A percentile compares a stretch with the other conserved stretches of the same genome.
Evolutionary conservation across 768 basidiomycete genomes (phyloP).

Genomic region (Lentinula lateritia): DNA sequence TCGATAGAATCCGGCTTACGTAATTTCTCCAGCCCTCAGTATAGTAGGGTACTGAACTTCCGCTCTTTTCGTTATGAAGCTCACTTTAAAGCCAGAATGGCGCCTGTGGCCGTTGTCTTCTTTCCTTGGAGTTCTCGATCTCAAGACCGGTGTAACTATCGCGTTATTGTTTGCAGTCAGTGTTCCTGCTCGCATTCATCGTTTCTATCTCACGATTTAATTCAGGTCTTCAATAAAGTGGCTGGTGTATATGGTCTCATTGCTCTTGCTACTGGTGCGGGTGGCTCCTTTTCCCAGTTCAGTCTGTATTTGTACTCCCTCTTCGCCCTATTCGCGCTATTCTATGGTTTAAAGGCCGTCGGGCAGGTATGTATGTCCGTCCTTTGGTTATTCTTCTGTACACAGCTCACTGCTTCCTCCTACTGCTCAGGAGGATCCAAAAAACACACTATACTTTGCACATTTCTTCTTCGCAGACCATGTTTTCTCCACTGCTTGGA

Average conservation of each 20-base stretch:
- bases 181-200: conserved; percentile 10
- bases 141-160: conserved; percentile 90
- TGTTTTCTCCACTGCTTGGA: conserved; percentile 84
- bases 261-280: conserved; percentile 83
- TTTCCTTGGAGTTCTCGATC: conserved; percentile 82
- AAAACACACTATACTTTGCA: conserved; percentile 80
- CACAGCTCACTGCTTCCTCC: conserved; percentile 12
- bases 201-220: neutral
- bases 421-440: conserved; percentile 75
- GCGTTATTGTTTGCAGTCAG: conserved; percentile 86
- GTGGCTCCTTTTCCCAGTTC: conserved; percentile 90
- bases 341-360: conserved; percentile 86
- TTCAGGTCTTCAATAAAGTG: conserved; percentile 89
- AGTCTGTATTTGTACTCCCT: conserved; percentile 93
- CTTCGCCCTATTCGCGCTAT: conserved; percentile 68
- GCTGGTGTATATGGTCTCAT: conserved; percentile 96
- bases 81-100: conserved; percentile 80
- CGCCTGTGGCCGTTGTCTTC: conserved; percentile 77
- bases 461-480: conserved; percentile 93
- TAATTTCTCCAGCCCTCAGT: too few relatives aligned
- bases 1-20: too few relatives aligned
- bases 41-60: neutral
- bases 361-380: conserved; percentile 56
- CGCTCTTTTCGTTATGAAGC: conserved; percentile 51
- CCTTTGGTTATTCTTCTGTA: neutral